Percentiles rank a stretch among this genome's conserved stretches.
phyloP scores from a whole-genome alignment of 768 basidiomycete genomes.

The Collybiopsis luxurians region DNA sequence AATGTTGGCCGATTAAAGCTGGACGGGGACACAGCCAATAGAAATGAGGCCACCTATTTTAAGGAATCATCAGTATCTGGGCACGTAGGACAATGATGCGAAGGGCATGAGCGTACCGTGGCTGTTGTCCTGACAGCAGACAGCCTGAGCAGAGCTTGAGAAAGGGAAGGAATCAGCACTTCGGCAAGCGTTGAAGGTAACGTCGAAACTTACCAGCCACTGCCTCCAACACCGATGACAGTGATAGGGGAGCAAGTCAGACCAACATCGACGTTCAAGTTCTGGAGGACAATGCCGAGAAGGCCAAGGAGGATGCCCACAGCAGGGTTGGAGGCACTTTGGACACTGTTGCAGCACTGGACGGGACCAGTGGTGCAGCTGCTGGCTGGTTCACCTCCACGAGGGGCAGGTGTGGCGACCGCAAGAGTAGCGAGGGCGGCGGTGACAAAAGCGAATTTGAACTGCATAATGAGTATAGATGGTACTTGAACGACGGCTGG shows the following conservation, averaged over 20 bases:
- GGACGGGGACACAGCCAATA: background rate
- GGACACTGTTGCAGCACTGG: constrained; percentile 17
- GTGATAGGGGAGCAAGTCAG: background rate
- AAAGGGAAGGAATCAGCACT: background rate
- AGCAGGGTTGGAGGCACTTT: background rate
- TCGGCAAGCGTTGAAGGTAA: too few relatives aligned
- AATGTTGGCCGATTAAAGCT: constrained; percentile 1
- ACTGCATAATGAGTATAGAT: background rate
- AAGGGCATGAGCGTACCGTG: background rate
- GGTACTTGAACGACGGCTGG: constrained; percentile 2
- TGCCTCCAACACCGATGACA: background rate
- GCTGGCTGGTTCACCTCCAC: constrained; percentile 4
- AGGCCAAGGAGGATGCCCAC: background rate
- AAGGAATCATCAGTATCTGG: background rate
- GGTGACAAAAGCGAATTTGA: constrained; percentile 7
- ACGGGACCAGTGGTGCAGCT: constrained; percentile 16
- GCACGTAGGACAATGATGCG: background rate
- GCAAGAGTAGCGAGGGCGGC: constrained; percentile 15
- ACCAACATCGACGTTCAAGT: background rate
- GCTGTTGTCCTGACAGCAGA: constrained; percentile 1
- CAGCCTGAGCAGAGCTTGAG: background rate
- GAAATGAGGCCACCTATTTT: background rate
- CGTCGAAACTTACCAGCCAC: background rate
- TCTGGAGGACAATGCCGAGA: background rate
- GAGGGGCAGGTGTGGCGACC: constrained; percentile 14